Conservation (phyloP, 2,329 filamentous ascomycete species). For the Cladosporium cucumerinum region DNA sequence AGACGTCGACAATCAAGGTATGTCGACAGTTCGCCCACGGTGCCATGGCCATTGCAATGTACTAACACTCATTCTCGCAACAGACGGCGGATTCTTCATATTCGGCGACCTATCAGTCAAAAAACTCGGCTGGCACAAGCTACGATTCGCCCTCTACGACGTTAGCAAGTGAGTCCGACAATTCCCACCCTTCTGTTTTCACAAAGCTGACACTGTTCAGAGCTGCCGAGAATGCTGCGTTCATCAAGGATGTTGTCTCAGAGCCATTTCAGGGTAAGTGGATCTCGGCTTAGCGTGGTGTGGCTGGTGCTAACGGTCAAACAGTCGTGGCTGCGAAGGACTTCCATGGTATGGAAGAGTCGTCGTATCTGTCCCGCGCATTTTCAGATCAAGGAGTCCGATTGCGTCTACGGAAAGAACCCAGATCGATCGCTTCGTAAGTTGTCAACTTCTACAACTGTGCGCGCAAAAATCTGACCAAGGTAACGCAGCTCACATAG, state of each 20-base stretch:
- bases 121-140: constrained; percentile 65
- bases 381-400: constrained; percentile 87
- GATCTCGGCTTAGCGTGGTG: constrained; percentile 11
- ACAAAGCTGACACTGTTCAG: constrained; percentile 11
- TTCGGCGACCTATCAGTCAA: constrained; percentile 83
- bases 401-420: constrained; percentile 77
- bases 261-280: constrained; percentile 64
- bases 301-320: constrained; percentile 22
- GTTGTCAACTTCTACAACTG: background rate
- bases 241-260: constrained; percentile 46
- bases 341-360: constrained; percentile 77
- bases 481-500: constrained; percentile 7
- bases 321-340: constrained; percentile 54
- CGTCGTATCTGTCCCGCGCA: constrained; percentile 73
- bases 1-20: constrained; percentile 66
- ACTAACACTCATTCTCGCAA: constrained; percentile 9
- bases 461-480: background rate
- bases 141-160: constrained; percentile 77
- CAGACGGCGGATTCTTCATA: constrained; percentile 82
- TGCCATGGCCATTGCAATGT: background rate
- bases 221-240: constrained; percentile 17
- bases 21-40: constrained; percentile 12
- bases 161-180: constrained; percentile 44
- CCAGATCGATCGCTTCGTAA: constrained; percentile 43
- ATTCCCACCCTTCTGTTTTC: constrained; percentile 14